These are phyloP conservation scores for Nannochloropsis salina DNA, from an alignment of 108 stramenopile species.

Conservation along the genomic window DNA sequence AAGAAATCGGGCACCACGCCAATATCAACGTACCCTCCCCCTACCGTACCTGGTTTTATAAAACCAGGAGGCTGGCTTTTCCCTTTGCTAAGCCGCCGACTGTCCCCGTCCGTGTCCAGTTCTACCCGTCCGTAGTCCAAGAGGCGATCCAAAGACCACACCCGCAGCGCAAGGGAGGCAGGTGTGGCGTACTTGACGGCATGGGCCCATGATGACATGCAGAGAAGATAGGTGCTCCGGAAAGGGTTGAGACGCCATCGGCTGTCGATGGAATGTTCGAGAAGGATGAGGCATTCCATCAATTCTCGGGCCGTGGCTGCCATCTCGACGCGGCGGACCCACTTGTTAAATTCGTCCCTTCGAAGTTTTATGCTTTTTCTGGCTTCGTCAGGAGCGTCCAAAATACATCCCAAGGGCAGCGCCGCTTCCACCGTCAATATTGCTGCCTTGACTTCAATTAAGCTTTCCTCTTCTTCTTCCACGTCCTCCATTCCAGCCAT, in stretches of 20 bases:
- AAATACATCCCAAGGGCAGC: not conserved
- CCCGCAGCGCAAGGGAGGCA: not conserved
- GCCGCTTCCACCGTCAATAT: not conserved
- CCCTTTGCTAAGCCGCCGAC: not conserved
- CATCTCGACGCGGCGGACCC: not conserved
- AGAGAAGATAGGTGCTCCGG: not conserved
- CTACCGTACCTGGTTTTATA: not conserved
- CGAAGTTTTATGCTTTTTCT: constrained; percentile 16
- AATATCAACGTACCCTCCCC: not conserved
- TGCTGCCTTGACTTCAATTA: constrained; percentile 7
- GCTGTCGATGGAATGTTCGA: constrained; percentile 14
- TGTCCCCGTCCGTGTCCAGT: constrained; percentile 1
- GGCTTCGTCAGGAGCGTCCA: not conserved
- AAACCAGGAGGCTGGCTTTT: not conserved
- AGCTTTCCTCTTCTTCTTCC: not conserved
- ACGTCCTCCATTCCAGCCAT: not conserved
- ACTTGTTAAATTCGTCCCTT: not conserved
- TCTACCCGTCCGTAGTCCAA: not conserved
- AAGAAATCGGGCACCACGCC: not conserved
- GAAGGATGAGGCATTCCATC: not conserved
- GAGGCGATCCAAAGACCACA: not conserved
- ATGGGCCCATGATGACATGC: not conserved
- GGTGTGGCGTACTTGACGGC: not conserved
- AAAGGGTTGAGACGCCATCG: not conserved
- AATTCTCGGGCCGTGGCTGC: not conserved